Evolutionary conservation across 2,329 filamentous ascomycete species (phyloP), one percentile per base, ranked within the genome.

Genomic region (Tolypocladium endophyticum): DNA sequence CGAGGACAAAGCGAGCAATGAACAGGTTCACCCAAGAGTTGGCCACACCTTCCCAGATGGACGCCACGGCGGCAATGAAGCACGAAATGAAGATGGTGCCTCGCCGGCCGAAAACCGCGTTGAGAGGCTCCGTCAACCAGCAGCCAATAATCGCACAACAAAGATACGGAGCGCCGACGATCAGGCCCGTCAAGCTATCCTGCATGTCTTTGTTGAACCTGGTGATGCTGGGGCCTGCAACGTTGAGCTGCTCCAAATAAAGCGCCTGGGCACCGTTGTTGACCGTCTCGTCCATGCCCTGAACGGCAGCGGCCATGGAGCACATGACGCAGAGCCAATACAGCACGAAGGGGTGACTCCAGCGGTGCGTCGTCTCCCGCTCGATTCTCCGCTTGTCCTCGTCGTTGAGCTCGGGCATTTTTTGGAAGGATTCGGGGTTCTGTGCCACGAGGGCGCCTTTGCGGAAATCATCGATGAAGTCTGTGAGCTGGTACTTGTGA

Each of bases 211-310:
- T 38, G 1, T 66, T 67, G 43, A 75, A 71, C 0, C 70, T 68
- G 70, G 85, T 84, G 28, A 83, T 83, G 64, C 85, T 85, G 62
- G 76, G 74, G 58, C 83, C 84, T 1, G 84, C 87, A 70, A 87
- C 82, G 66, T 87, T 84, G 84, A 85, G 87, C 6, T 85, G 84
- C 57, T 80, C 2, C 36, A 56, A 25, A 25, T 56, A 56, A 8
- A 56, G 77, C 0, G 82, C 77, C 63, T 87, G 84, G 3, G 83
- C 84, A 43, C 84, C 84, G 61, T 86, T 86, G 54, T 86, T 83
- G 3, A 85, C 84, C 0, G 83, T 85, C 68, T 87, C 81, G 66
- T 87, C 83, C 81, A 86, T 85, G 64, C 85, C 85, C 64, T 87
- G 85, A 0, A 87, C 85, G 18, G 84, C 83, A 25, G 85, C 85